Evolutionary conservation across 108 stramenopile genomes (phyloP).

Genomic region (Fragilaria radians): DNA sequence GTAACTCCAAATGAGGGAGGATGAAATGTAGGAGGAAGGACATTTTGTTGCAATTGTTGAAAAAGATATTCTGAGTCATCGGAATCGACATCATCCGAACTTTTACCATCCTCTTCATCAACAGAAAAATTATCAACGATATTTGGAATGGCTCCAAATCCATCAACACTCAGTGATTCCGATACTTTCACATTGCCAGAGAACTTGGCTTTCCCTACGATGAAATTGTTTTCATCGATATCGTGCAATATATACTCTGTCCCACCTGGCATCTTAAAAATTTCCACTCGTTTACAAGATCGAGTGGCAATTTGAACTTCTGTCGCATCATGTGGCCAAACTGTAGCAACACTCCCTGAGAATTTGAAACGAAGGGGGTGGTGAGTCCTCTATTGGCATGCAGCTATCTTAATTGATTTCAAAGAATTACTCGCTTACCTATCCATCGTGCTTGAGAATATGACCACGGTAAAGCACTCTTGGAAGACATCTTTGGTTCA

Average conservation of each 20-base stretch:
- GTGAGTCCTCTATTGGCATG: no score
- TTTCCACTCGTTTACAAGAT: slow-evolving; percentile 57
- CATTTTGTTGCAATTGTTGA: slow-evolving; percentile 3
- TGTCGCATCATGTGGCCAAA: slow-evolving; percentile 61
- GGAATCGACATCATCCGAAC: neutral
- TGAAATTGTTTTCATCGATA: slow-evolving; percentile 51
- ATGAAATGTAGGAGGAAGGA: slow-evolving; percentile 42
- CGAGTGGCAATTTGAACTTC: slow-evolving; percentile 52
- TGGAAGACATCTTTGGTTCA: no score
- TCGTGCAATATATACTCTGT: slow-evolving; percentile 84
- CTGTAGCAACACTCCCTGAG: slow-evolving; percentile 65
- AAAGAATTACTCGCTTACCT: slow-evolving; percentile 31
- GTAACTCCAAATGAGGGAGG: slow-evolving; percentile 87
- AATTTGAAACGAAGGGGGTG: no score
- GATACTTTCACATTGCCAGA: slow-evolving; percentile 47
- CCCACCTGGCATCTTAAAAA: slow-evolving; percentile 85
- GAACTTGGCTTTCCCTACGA: slow-evolving; percentile 55
- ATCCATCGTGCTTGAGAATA: slow-evolving; percentile 46
- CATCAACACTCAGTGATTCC: slow-evolving; percentile 36
- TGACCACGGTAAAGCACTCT: slow-evolving; percentile 14
- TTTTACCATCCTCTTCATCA: neutral
- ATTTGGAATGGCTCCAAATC: slow-evolving; percentile 15
- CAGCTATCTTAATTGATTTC: no score
- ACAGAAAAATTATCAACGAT: slow-evolving; percentile 18
- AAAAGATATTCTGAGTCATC: neutral